These are phyloP conservation scores for Arabis alpina DNA, from an alignment of 345 rosid species.

Conservation along the genomic window DNA sequence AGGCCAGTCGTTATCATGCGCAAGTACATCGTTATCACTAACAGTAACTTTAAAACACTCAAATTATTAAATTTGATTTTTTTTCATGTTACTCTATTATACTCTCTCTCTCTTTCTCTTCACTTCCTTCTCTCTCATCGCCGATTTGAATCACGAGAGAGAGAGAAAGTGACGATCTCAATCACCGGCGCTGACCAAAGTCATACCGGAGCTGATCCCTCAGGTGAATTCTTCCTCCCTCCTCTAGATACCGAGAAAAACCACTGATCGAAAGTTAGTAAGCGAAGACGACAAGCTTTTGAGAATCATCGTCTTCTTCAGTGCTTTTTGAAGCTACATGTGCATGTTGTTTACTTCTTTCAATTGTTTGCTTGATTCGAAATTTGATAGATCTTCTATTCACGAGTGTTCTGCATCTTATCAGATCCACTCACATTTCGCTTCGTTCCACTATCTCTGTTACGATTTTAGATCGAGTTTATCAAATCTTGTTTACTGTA, in stretches of 20 bases:
- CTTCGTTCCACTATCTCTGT: slow-evolving; percentile 5
- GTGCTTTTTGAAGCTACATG: neutral
- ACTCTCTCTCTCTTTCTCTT: slow-evolving; percentile 32
- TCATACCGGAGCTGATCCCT: slow-evolving; percentile 39
- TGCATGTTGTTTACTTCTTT: slow-evolving; percentile 28
- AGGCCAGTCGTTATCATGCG: slow-evolving; percentile 47
- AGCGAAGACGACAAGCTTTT: slow-evolving; percentile 9
- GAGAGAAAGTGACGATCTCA: slow-evolving; percentile 24
- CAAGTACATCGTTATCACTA: slow-evolving; percentile 48
- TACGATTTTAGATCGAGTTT: slow-evolving; percentile 14
- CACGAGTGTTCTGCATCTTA: slow-evolving; percentile 1
- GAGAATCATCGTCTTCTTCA: slow-evolving; percentile 24
- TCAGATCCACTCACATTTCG: slow-evolving; percentile 32
- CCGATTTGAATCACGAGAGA: slow-evolving; percentile 40
- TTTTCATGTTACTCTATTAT: neutral
- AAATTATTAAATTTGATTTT: slow-evolving; percentile 10
- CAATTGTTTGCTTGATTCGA: slow-evolving; percentile 13
- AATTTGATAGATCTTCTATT: slow-evolving; percentile 23
- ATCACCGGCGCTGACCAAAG: slow-evolving; percentile 52
- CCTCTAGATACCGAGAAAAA: slow-evolving; percentile 29
- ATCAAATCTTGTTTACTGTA: neutral
- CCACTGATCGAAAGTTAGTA: neutral
- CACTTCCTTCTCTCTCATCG: slow-evolving; percentile 42
- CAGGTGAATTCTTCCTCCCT: slow-evolving; percentile 33
- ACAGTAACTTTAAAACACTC: slow-evolving; percentile 43